Conservation (phyloP, 805 yeast species). For the Nakazawaea wickerhamii region DNA sequence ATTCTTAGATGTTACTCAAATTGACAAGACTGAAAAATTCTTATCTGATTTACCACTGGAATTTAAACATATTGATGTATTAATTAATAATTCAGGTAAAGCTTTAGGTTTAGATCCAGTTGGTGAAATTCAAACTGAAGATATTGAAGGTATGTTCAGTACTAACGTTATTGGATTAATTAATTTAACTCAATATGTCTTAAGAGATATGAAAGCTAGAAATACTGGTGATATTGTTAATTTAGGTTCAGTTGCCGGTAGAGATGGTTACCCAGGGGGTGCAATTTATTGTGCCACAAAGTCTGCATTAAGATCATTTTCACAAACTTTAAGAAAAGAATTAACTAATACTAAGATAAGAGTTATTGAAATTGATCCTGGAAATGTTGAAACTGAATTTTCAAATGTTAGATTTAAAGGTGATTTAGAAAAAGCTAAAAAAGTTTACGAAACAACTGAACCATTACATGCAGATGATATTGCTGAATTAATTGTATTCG, state of each 20-base stretch:
- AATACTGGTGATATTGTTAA: slow-evolving; percentile 54
- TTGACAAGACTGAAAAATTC: slow-evolving; percentile 46
- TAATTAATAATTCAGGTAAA: slow-evolving; percentile 55
- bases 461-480: slow-evolving; percentile 56
- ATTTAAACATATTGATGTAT: slow-evolving; percentile 53
- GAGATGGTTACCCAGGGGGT: slow-evolving; percentile 68
- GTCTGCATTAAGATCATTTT: slow-evolving; percentile 55
- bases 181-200: slow-evolving; percentile 37
- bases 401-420: slow-evolving; percentile 57
- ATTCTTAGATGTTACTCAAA: slow-evolving; percentile 52
- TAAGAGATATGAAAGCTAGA: slow-evolving; percentile 36
- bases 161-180: slow-evolving; percentile 45
- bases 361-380: slow-evolving; percentile 64
- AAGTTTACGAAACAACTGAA: slow-evolving; percentile 48
- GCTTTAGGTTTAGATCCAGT: slow-evolving; percentile 41
- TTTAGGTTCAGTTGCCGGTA: slow-evolving; percentile 66
- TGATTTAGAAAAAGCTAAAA: slow-evolving; percentile 46
- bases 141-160: slow-evolving; percentile 36
- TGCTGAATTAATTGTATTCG: slow-evolving; percentile 56
- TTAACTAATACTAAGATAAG: slow-evolving; percentile 62
- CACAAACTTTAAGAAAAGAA: slow-evolving; percentile 65
- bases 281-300: slow-evolving; percentile 68
- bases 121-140: slow-evolving; percentile 33
- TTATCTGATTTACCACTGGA: slow-evolving; percentile 47
- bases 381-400: slow-evolving; percentile 66